Percentiles rank a stretch among this genome's conserved stretches.
phyloP scores from a whole-genome alignment of 2,329 filamentous ascomycete genomes.

The Arthrobotrys sinensis region DNA sequence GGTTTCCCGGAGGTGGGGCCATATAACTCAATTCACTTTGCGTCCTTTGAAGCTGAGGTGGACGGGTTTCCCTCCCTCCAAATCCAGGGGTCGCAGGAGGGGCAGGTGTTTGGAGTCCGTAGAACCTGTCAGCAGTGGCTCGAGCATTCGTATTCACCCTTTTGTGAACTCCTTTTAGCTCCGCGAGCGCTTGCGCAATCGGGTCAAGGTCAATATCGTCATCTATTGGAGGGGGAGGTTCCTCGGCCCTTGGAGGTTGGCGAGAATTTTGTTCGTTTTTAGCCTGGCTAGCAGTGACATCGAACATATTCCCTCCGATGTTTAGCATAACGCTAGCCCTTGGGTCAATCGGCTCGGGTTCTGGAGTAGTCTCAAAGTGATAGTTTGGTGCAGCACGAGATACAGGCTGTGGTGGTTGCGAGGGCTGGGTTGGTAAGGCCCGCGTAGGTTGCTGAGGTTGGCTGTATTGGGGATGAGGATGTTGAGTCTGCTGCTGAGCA shows the following conservation, averaged over 20 bases:
- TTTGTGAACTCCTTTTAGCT: slow-evolving; percentile 89
- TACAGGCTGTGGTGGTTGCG: slow-evolving; percentile 10
- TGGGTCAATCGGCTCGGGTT: slow-evolving; percentile 90
- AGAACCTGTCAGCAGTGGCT: slow-evolving; percentile 96
- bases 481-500: slow-evolving; percentile 41
- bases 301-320: slow-evolving; percentile 94
- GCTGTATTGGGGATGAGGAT: slow-evolving; percentile 12
- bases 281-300: slow-evolving; percentile 76
- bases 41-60: slow-evolving; percentile 31
- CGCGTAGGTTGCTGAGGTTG: slow-evolving; percentile 34
- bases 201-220: slow-evolving; percentile 75
- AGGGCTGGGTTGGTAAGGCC: slow-evolving; percentile 20
- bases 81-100: slow-evolving; percentile 69
- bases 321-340: slow-evolving; percentile 94
- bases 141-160: slow-evolving; percentile 75
- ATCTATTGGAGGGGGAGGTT: slow-evolving; percentile 46
- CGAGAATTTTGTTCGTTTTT: slow-evolving; percentile 67
- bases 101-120: slow-evolving; percentile 89
- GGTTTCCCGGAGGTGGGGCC: slow-evolving; percentile 63
- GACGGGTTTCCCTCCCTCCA: slow-evolving; percentile 61
- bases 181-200: slow-evolving; percentile 90
- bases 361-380: slow-evolving; percentile 67
- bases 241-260: slow-evolving; percentile 71
- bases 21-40: slow-evolving; percentile 52
- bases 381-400: slow-evolving; percentile 66